phyloP scores from a whole-genome alignment of 768 basidiomycete genomes.

The Leccinum imitatum region DNA sequence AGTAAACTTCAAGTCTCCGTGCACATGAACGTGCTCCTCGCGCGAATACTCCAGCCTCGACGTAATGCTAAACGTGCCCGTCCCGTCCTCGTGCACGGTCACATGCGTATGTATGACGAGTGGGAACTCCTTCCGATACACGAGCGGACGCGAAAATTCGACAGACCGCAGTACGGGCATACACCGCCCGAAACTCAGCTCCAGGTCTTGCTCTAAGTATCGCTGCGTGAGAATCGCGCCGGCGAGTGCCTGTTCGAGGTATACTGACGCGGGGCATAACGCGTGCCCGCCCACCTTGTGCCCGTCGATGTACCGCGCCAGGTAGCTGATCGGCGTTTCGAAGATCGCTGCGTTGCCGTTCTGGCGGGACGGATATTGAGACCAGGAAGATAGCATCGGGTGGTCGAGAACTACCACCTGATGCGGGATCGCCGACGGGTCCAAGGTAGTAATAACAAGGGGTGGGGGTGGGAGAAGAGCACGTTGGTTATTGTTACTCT shows the following conservation, averaged over 20 bases:
- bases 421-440: background rate
- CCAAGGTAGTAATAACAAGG: background rate
- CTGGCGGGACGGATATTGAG: constrained; percentile 39
- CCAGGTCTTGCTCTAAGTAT: constrained; percentile 33
- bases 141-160: constrained; percentile 54
- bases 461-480: background rate
- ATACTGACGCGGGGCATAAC: constrained; percentile 67
- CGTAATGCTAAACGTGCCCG: constrained; percentile 46
- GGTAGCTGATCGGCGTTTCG: constrained; percentile 48
- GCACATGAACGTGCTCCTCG: constrained; percentile 41
- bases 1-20: constrained; percentile 46
- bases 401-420: constrained; percentile 23
- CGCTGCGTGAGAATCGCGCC: constrained; percentile 40
- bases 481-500: background rate
- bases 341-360: constrained; percentile 45
- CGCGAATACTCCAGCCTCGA: constrained; percentile 37
- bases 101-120: constrained; percentile 41
- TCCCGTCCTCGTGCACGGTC: constrained; percentile 34
- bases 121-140: constrained; percentile 37
- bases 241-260: constrained; percentile 54
- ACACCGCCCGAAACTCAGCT: constrained; percentile 32
- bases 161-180: constrained; percentile 42
- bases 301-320: constrained; percentile 49
- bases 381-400: constrained; percentile 41
- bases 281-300: constrained; percentile 56